Percentiles rank a stretch among this genome's conserved stretches.
Evolutionary conservation across 257 asterid species (phyloP).

Genomic region (Ocimum tenuiflorum): DNA sequence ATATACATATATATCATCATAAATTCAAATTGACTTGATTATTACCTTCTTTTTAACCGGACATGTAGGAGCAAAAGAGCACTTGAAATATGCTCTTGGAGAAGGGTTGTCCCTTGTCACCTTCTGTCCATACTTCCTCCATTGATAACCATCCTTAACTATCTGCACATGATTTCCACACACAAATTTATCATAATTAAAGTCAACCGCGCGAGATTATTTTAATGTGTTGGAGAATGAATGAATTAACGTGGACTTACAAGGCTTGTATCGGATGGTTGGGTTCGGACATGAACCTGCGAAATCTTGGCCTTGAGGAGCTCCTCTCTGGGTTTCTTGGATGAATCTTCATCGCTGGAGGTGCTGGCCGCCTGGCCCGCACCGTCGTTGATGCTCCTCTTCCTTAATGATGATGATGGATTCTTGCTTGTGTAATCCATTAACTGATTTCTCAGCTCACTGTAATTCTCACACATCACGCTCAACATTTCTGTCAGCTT

Average conservation of each 20-base stretch:
- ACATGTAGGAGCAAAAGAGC: slow-evolving; percentile 87
- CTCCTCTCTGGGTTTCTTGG: slow-evolving; percentile 52
- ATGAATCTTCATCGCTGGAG: slow-evolving; percentile 59
- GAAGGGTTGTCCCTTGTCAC: slow-evolving; percentile 89
- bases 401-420: slow-evolving; percentile 23
- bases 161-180: slow-evolving; percentile 35
- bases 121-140: slow-evolving; percentile 97
- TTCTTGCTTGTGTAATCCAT: slow-evolving; percentile 34
- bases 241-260: slow-evolving; percentile 33
- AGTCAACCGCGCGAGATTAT: neutral
- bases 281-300: slow-evolving; percentile 38
- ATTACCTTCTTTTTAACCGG: slow-evolving; percentile 92
- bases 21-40: too few species aligned
- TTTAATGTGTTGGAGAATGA: neutral
- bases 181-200: too few species aligned
- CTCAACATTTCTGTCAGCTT: slow-evolving; percentile 52
- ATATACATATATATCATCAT: too few species aligned
- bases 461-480: slow-evolving; percentile 56
- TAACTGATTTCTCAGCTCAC: slow-evolving; percentile 40
- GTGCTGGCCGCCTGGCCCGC: too few species aligned
- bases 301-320: too few species aligned
- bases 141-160: slow-evolving; percentile 84
- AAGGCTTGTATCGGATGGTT: slow-evolving; percentile 67
- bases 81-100: slow-evolving; percentile 95
- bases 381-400: neutral